Evolutionary conservation across 2,329 filamentous ascomycete species (phyloP).

Genomic region (Hirsutella rhossiliensis): DNA sequence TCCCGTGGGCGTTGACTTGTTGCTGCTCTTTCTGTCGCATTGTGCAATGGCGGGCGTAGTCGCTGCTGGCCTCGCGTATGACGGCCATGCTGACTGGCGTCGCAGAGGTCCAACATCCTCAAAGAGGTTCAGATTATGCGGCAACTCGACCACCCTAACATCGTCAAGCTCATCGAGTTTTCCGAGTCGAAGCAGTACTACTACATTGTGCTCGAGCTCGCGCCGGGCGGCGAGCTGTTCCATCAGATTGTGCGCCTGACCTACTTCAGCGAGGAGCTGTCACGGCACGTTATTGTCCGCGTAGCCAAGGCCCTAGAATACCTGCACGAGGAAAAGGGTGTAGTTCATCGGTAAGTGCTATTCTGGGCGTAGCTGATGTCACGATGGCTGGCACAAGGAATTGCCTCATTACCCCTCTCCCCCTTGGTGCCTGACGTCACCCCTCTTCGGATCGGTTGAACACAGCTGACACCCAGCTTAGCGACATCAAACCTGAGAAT

Average conservation of each 20-base stretch:
- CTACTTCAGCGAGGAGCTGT: constrained; percentile 94
- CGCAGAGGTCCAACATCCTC: constrained; percentile 88
- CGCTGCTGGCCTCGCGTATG: not conserved
- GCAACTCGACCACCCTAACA: constrained; percentile 89
- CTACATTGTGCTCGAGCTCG: constrained; percentile 92
- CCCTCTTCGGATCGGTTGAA: not conserved
- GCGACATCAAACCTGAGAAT: constrained; percentile 98
- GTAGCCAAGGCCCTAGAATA: constrained; percentile 93
- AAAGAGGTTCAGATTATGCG: constrained; percentile 99
- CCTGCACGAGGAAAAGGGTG: constrained; percentile 84
- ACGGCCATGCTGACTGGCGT: constrained; percentile 12
- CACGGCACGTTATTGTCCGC: constrained; percentile 86
- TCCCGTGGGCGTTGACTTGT: constrained; percentile 13
- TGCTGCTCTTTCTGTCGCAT: constrained; percentile 8
- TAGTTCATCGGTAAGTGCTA: constrained; percentile 73
- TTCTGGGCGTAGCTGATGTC: constrained; percentile 19
- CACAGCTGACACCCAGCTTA: constrained; percentile 21
- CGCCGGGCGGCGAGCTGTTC: constrained; percentile 91
- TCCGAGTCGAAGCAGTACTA: constrained; percentile 91
- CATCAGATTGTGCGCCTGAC: constrained; percentile 97
- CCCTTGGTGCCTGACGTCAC: not conserved
- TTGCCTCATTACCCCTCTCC: not conserved
- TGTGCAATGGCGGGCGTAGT: not conserved
- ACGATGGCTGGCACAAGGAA: not conserved
- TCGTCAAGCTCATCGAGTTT: constrained; percentile 88